A percentile compares a stretch with the other conserved stretches of the same genome.
phyloP scores from a whole-genome alignment of 2,329 filamentous ascomycete species.

The Raffaelea ambrosiae region DNA sequence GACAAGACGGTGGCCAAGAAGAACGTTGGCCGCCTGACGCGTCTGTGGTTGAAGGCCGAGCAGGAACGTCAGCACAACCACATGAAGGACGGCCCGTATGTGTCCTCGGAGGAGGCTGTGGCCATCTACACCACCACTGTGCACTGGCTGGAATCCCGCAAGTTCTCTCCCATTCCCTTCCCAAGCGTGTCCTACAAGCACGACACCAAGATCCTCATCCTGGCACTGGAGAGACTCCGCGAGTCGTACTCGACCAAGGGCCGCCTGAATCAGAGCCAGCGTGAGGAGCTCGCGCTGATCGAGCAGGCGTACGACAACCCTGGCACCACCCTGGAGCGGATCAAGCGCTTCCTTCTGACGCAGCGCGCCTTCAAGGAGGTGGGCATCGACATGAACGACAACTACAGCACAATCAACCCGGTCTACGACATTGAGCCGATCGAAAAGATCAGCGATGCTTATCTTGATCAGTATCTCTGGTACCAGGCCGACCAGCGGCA shows the following conservation, averaged over 20 bases:
- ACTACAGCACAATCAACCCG: constrained; percentile 97
- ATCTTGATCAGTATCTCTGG: constrained; percentile 97
- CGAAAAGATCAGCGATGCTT: constrained; percentile 98
- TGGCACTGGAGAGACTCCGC: constrained; percentile 83
- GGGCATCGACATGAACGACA: constrained; percentile 99
- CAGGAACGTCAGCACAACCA: constrained; percentile 99
- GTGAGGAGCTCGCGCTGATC: constrained; percentile 91
- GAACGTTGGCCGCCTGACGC: constrained; percentile 88
- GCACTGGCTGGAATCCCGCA: constrained; percentile 96
- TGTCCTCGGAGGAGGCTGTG: constrained; percentile 95
- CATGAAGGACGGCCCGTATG: constrained; percentile 97
- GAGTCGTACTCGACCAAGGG: constrained; percentile 98
- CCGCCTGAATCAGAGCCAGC: constrained; percentile 90
- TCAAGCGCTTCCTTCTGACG: constrained; percentile 94
- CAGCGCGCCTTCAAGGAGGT: constrained; percentile 99
- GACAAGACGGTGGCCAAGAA: constrained; percentile 99
- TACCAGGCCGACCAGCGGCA: constrained; percentile 97
- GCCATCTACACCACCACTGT: constrained; percentile 98
- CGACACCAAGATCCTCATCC: constrained; percentile 95
- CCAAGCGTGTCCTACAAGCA: constrained; percentile 99
- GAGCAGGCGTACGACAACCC: constrained; percentile 98
- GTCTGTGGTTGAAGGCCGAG: constrained; percentile 95
- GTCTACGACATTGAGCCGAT: constrained; percentile 99
- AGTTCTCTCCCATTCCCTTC: constrained; percentile 98
- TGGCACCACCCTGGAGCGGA: constrained; percentile 87